phyloP scores from a whole-genome alignment of 2,329 filamentous ascomycete species.

The Aspergillus japonicus region DNA sequence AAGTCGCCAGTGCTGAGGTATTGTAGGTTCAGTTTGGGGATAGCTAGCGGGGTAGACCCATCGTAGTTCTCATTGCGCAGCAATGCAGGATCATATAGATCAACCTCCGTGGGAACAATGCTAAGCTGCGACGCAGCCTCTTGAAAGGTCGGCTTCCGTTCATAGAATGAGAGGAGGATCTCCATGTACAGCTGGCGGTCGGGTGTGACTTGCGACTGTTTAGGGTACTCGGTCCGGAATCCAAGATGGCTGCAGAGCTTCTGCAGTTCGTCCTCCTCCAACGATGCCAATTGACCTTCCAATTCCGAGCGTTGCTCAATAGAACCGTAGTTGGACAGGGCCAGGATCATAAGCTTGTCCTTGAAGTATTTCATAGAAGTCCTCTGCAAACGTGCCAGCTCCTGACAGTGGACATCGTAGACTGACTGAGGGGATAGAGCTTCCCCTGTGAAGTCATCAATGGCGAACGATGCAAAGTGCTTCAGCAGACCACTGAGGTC shows the following conservation, averaged over 20 bases:
- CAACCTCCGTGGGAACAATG: conserved; percentile 77
- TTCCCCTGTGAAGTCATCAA: conserved; percentile 84
- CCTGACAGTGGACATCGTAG: conserved; percentile 75
- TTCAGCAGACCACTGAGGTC: conserved; percentile 77
- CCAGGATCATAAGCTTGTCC: conserved; percentile 84
- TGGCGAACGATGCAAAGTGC: conserved; percentile 84
- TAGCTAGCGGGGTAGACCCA: conserved; percentile 78
- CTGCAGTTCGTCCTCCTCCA: conserved; percentile 73
- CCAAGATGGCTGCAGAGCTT: conserved; percentile 69
- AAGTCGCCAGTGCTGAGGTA: conserved; percentile 95
- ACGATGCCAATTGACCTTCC: conserved; percentile 66
- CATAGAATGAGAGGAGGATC: conserved; percentile 70
- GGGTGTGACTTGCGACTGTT: conserved; percentile 65
- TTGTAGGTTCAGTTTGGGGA: conserved; percentile 93
- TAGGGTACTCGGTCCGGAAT: conserved; percentile 80
- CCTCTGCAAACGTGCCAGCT: conserved; percentile 75
- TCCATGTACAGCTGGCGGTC: conserved; percentile 56
- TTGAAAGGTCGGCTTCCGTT: conserved; percentile 78
- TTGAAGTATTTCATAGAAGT: conserved; percentile 78
- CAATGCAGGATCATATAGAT: conserved; percentile 75
- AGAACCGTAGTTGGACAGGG: conserved; percentile 86
- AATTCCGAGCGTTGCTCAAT: conserved; percentile 80
- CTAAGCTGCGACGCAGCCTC: conserved; percentile 69
- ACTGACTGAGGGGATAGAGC: conserved; percentile 71
- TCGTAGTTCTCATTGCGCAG: conserved; percentile 83